phyloP scores from a whole-genome alignment of 805 yeast genomes.

The Lachancea mirantina region DNA sequence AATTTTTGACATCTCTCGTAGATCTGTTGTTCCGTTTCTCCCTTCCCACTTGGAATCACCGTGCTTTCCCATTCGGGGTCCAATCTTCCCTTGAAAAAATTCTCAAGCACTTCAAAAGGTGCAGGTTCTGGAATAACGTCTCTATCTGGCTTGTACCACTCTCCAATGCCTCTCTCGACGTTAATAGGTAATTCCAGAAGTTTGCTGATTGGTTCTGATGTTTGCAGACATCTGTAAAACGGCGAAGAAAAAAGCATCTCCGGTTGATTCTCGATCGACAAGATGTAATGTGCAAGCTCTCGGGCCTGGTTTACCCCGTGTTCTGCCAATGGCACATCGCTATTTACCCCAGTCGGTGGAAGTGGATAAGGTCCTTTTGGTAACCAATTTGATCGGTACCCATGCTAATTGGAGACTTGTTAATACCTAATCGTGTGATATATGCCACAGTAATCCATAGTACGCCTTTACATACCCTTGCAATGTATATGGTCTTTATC shows the following conservation, averaged over 20 bases:
- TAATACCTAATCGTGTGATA: no score
- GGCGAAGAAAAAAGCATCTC: conserved; percentile 74
- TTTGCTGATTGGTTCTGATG: conserved; percentile 63
- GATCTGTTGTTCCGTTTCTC: conserved; percentile 72
- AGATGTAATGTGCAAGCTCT: conserved; percentile 60
- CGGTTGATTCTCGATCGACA: conserved; percentile 50
- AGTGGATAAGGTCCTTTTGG: conserved; percentile 61
- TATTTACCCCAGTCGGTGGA: conserved; percentile 81
- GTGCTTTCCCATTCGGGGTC: conserved; percentile 45
- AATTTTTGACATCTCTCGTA: conserved; percentile 53
- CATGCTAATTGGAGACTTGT: conserved; percentile 47
- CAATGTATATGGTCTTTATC: conserved; percentile 56
- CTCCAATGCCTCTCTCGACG: conserved; percentile 82
- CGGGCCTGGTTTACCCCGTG: conserved; percentile 86
- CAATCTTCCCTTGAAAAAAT: conserved; percentile 47
- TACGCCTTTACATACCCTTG: conserved; percentile 43
- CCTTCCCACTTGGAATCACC: conserved; percentile 52
- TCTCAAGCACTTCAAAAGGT: conserved; percentile 37
- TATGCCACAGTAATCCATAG: not conserved
- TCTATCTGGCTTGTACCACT: conserved; percentile 79
- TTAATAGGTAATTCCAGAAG: conserved; percentile 49
- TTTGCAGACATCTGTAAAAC: conserved; percentile 83
- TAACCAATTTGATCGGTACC: conserved; percentile 83
- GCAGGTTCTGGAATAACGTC: conserved; percentile 67
- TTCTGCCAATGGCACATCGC: conserved; percentile 81